Conservation (phyloP, 257 asterid genomes). For the Nemophila menziesii region DNA sequence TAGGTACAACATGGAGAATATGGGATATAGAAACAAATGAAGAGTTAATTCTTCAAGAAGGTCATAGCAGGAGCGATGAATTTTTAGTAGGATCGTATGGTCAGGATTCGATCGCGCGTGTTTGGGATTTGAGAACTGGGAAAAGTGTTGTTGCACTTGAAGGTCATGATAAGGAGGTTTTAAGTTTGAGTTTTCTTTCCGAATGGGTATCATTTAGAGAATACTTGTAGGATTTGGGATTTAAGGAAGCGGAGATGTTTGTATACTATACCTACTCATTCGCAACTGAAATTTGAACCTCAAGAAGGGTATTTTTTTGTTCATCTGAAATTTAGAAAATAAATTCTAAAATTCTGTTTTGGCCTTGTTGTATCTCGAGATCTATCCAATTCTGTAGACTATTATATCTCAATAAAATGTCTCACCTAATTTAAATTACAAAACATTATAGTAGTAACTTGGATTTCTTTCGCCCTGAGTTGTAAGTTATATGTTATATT, state of each 20-base stretch:
- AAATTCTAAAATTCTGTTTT: too few relatives aligned
- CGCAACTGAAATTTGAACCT: slow-evolving; percentile 91
- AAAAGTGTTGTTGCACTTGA: slow-evolving; percentile 77
- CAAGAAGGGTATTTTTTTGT: slow-evolving; percentile 87
- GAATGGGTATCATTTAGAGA: slow-evolving; percentile 89
- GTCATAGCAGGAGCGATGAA: slow-evolving; percentile 97
- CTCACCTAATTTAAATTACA: too few relatives aligned
- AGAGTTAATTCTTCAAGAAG: slow-evolving; percentile 95
- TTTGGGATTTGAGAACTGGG: slow-evolving; percentile 95
- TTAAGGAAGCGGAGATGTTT: slow-evolving; percentile 68
- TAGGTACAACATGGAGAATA: slow-evolving; percentile 94
- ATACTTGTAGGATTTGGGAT: slow-evolving; percentile 94
- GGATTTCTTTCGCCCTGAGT: too few relatives aligned
- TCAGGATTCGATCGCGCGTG: slow-evolving; percentile 84
- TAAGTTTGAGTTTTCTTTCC: slow-evolving; percentile 82
- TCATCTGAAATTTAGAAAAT: too few relatives aligned
- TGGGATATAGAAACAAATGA: slow-evolving; percentile 97
- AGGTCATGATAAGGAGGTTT: slow-evolving; percentile 95
- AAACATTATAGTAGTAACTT: too few relatives aligned
- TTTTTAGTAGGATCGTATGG: slow-evolving; percentile 93
- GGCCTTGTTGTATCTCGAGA: too few relatives aligned
- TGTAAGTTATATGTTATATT: too few relatives aligned
- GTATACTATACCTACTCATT: slow-evolving; percentile 86
- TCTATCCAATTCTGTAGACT: too few relatives aligned
- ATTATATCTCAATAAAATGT: too few relatives aligned